Evolutionary conservation across 345 rosid species (phyloP), one percentile per base, ranked within the genome.

Genomic region (Nephelium lappaceum): DNA sequence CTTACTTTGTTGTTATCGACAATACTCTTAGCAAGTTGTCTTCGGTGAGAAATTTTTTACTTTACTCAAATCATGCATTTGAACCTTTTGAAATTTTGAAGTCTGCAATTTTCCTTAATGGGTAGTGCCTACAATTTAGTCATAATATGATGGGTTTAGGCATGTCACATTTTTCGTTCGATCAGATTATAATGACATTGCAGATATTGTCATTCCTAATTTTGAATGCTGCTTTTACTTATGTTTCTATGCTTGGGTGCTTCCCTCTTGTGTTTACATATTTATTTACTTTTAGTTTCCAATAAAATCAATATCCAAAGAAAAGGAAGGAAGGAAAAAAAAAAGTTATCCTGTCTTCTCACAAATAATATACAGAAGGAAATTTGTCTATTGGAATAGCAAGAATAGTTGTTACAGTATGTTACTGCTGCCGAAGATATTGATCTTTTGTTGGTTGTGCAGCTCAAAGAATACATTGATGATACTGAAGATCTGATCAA

Each of bases 401-500:
- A 57, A 55, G 63, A 16, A n/a, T 36, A 27, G 25, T 64, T 4
- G 61, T 73, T 24, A 27, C 41, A 47, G 24, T 19, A 49, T 11
- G 42, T n/a, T 16, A 24, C 36, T 78, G 75, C 41, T 38, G 38
- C 70, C 11, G 38, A 66, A 14, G 19, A 51, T 47, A 15, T 27
- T 51, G 41, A 64, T 53, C 31, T 60, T 73, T 66, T 67, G 51
- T 81, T 73, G 64, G 69, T 78, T 71, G 51, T 88, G 91, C 89
- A 93, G 98, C 93, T 93, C 38, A 95, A 95, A 82, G 99, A 93
- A 80, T 95, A 95, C 80, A 93, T 93, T 55, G 99, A 95, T 83
- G 99, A 95, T 81, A 95, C 98, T 10, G 98, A 95, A 86, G 99
- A 92, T 87, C 80, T 95, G 69, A 95, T 95, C 89, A 95, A 93